Evolutionary conservation across 2,329 filamentous ascomycete genomes (phyloP).

Genomic region (Aspergillus calidoustus): DNA sequence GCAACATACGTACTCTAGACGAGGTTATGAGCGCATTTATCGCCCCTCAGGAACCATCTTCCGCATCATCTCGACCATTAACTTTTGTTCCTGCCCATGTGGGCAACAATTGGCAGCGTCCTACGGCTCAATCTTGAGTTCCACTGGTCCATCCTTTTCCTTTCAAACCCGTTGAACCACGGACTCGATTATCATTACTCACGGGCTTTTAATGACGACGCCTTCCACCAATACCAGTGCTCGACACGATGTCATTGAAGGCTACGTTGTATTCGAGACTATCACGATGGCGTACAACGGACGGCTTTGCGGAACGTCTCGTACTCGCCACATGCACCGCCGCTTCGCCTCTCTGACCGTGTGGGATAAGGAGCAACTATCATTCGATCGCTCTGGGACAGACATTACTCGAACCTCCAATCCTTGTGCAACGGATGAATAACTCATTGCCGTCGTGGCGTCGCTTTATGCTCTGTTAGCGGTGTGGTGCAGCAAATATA

Average conservation of each 20-base stretch:
- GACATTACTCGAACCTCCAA: not conserved
- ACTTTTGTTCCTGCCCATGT: not conserved
- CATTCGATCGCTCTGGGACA: conserved; percentile 4
- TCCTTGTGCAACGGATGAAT: not conserved
- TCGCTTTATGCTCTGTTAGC: not conserved
- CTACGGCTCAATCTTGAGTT: not conserved
- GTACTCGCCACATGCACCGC: not conserved
- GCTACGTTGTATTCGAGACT: not conserved
- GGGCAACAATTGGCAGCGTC: not conserved
- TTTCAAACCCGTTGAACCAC: not conserved
- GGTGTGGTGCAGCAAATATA: not conserved
- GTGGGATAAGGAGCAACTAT: not conserved
- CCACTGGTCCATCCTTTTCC: not conserved
- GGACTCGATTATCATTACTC: not conserved
- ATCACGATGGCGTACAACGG: not conserved
- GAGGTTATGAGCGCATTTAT: not conserved
- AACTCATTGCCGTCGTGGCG: not conserved
- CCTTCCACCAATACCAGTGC: not conserved
- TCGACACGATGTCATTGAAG: not conserved
- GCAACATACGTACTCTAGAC: not conserved
- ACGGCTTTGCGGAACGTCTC: not conserved
- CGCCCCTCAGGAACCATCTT: not conserved
- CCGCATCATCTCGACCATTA: not conserved
- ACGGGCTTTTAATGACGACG: not conserved
- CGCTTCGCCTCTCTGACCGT: not conserved